These are phyloP conservation scores for Lodderomyces pseudojiufengensis DNA, from an alignment of 1,139 yeast genomes.

Conservation along the genomic window DNA sequence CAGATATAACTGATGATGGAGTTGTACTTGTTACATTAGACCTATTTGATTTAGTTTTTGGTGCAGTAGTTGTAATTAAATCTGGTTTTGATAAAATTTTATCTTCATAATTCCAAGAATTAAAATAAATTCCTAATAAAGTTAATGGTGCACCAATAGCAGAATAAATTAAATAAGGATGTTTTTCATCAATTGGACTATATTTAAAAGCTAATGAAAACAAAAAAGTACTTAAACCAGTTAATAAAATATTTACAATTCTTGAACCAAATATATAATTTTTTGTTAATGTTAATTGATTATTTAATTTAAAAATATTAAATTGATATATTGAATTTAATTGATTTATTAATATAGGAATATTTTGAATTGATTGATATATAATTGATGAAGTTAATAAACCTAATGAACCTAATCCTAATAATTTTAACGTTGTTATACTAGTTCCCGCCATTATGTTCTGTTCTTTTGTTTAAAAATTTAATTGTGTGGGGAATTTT, in stretches of 20 bases:
- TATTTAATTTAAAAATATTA: constrained; percentile 6
- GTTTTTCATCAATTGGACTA: constrained; percentile 44
- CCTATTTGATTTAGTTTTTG: not conserved
- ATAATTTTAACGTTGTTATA: constrained; percentile 45
- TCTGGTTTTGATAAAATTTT: constrained; percentile 16
- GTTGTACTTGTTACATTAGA: not conserved
- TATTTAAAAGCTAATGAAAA: constrained; percentile 41
- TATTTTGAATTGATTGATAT: constrained; percentile 30
- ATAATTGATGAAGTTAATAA: constrained; percentile 42
- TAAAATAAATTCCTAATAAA: constrained; percentile 23
- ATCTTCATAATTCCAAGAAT: constrained; percentile 16
- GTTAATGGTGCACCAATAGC: constrained; percentile 47
- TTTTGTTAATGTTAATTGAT: constrained; percentile 15
- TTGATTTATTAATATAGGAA: constrained; percentile 36
- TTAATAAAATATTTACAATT: constrained; percentile 28
- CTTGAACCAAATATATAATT: constrained; percentile 24
- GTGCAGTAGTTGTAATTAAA: constrained; percentile 8
- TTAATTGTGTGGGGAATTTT: too few species aligned
- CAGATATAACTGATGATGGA: constrained; percentile 3
- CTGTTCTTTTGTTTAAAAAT: not conserved
- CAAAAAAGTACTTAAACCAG: constrained; percentile 35
- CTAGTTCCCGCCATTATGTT: constrained; percentile 41
- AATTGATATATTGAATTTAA: constrained; percentile 16
- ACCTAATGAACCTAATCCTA: constrained; percentile 54
- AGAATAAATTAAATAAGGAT: constrained; percentile 56